These are phyloP conservation scores for Pontederia paniculata DNA, from an alignment of 176 grass and related monocot species.

Conservation along the genomic window DNA sequence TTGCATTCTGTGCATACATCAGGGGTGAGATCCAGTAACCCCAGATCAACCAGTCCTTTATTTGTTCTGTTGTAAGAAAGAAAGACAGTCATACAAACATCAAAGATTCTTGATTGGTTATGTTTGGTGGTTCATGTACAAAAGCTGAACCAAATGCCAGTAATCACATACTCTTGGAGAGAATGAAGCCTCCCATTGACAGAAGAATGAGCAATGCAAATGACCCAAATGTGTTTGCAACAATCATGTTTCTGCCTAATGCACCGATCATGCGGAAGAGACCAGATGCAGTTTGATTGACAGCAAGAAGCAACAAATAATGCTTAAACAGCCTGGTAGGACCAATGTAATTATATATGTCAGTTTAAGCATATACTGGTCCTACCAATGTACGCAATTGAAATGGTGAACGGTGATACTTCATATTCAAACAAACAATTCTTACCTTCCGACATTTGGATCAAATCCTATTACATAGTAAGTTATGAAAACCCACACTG, in stretches of 20 bases:
- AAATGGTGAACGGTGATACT: neutral
- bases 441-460: slow-evolving; percentile 49
- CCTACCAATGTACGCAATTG: neutral
- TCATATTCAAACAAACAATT: slow-evolving; percentile 1
- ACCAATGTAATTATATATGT: neutral
- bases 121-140: slow-evolving; percentile 2
- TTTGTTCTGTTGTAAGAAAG: slow-evolving; percentile 31
- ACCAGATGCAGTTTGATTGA: slow-evolving; percentile 52
- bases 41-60: slow-evolving; percentile 67
- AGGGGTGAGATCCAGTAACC: slow-evolving; percentile 61
- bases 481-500: slow-evolving; percentile 47
- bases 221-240: slow-evolving; percentile 52
- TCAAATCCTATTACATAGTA: slow-evolving; percentile 70
- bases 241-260: slow-evolving; percentile 41
- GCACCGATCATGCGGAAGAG: slow-evolving; percentile 48
- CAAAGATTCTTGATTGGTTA: neutral
- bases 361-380: neutral
- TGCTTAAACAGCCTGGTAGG: slow-evolving; percentile 44
- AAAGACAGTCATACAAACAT: slow-evolving; percentile 7
- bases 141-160: slow-evolving; percentile 17
- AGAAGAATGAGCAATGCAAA: slow-evolving; percentile 42
- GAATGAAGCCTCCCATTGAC: slow-evolving; percentile 44
- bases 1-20: slow-evolving; percentile 45
- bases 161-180: slow-evolving; percentile 38
- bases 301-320: slow-evolving; percentile 35